phyloP scores from a whole-genome alignment of 108 stramenopile genomes.

The Skeletonema costatum region DNA sequence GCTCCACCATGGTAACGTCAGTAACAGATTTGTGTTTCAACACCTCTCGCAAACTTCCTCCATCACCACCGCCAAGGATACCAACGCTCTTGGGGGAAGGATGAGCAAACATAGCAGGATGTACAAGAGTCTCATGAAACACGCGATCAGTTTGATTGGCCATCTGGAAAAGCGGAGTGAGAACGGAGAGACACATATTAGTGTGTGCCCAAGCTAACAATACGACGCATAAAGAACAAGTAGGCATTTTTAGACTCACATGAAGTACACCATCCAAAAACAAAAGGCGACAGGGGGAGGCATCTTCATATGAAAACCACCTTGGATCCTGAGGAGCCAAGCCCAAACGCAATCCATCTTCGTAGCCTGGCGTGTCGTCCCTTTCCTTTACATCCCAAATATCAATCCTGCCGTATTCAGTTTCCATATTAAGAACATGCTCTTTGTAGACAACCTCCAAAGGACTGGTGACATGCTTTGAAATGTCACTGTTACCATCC shows the following conservation, averaged over 20 bases:
- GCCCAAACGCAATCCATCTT: slow-evolving; percentile 66
- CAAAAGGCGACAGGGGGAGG: slow-evolving; percentile 61
- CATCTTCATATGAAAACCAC: slow-evolving; percentile 66
- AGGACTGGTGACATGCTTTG: slow-evolving; percentile 55
- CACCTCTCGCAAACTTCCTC: slow-evolving; percentile 88
- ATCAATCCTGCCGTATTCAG: slow-evolving; percentile 69
- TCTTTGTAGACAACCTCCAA: slow-evolving; percentile 61
- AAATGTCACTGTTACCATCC: slow-evolving; percentile 59
- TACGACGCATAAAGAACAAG: not conserved
- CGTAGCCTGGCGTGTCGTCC: slow-evolving; percentile 68
- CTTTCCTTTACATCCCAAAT: slow-evolving; percentile 80
- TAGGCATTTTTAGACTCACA: slow-evolving; percentile 2
- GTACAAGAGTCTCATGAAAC: slow-evolving; percentile 92
- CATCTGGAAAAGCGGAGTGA: slow-evolving; percentile 33
- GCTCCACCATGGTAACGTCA: slow-evolving; percentile 82
- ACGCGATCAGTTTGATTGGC: slow-evolving; percentile 57
- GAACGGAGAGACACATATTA: not conserved
- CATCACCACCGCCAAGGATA: slow-evolving; percentile 90
- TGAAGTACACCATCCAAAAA: slow-evolving; percentile 77
- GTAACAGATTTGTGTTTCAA: slow-evolving; percentile 89
- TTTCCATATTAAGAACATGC: slow-evolving; percentile 39
- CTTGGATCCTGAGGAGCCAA: slow-evolving; percentile 75
- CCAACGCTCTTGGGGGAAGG: slow-evolving; percentile 80
- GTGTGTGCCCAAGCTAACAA: not conserved
- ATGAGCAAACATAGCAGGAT: slow-evolving; percentile 92